Conservation (phyloP, 768 basidiomycete species). For the Boletus rex-veris region DNA sequence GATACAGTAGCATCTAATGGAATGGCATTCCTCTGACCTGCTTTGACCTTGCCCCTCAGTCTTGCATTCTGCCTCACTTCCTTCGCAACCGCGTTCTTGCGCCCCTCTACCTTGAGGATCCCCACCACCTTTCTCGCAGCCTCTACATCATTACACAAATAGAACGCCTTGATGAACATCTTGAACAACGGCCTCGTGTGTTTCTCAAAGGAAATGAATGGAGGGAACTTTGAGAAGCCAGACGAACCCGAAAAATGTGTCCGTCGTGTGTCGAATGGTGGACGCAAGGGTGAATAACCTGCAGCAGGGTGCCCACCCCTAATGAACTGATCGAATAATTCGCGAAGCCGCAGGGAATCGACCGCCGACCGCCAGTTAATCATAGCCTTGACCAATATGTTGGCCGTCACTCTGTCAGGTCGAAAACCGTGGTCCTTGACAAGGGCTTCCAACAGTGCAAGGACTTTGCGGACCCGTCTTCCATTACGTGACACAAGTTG, state of each 20-base stretch:
- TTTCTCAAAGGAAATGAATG: constrained; percentile 48
- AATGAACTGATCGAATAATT: constrained; percentile 64
- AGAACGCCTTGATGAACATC: constrained; percentile 68
- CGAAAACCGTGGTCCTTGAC: constrained; percentile 44
- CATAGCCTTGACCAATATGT: constrained; percentile 62
- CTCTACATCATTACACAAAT: constrained; percentile 47
- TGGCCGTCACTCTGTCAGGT: constrained; percentile 67
- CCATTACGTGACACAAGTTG: constrained; percentile 37
- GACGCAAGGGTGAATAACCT: constrained; percentile 26
- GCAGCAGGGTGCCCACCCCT: constrained; percentile 54
- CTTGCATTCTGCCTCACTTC: constrained; percentile 18
- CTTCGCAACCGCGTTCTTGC: constrained; percentile 8
- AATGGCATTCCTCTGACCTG: neutral
- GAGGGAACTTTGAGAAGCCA: constrained; percentile 37
- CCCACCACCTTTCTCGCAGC: constrained; percentile 53
- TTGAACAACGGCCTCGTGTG: constrained; percentile 69
- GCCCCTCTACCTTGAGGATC: constrained; percentile 47
- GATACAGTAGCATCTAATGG: neutral
- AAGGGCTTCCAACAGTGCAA: constrained; percentile 42
- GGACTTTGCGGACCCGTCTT: constrained; percentile 43
- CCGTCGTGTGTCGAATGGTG: constrained; percentile 45
- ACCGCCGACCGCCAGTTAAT: constrained; percentile 49
- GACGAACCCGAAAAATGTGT: constrained; percentile 12
- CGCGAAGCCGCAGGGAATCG: constrained; percentile 42
- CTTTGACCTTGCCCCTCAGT: constrained; percentile 18